phyloP scores from a whole-genome alignment of 2,329 filamentous ascomycete species.

The Aspergillus ochraceus region DNA sequence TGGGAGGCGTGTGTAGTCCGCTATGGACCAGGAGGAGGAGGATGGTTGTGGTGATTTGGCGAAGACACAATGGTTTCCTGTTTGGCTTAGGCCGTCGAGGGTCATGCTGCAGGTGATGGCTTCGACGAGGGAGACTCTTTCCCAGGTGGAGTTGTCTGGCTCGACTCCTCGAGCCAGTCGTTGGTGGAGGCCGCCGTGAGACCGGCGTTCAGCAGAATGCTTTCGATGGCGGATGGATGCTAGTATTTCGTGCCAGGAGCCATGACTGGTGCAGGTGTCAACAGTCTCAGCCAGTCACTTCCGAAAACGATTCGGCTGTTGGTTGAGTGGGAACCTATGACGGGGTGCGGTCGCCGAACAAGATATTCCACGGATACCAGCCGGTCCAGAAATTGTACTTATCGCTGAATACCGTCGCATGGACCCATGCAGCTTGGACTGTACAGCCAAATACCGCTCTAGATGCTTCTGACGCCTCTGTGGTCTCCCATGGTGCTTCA shows the following conservation, averaged over 20 bases:
- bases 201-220: slow-evolving; percentile 6
- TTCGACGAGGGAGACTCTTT: slow-evolving; percentile 5
- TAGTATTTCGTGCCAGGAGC: neutral
- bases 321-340: neutral
- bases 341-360: neutral
- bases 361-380: no score
- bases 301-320: no score
- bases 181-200: neutral
- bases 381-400: no score
- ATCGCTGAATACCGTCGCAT: neutral
- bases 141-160: neutral
- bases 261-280: no score
- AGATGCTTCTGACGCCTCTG: neutral
- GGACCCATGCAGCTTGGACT: slow-evolving; percentile 9
- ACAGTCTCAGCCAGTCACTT: no score
- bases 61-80: slow-evolving; percentile 6
- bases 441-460: slow-evolving; percentile 8
- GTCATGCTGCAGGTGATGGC: slow-evolving; percentile 6
- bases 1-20: slow-evolving; percentile 1
- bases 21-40: slow-evolving; percentile 1
- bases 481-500: no score
- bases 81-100: slow-evolving; percentile 8
- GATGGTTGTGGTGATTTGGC: neutral
- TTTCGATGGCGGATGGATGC: slow-evolving; percentile 9
- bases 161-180: neutral